Conservation (phyloP, 768 basidiomycete species). For the Podaxis rugospora region DNA sequence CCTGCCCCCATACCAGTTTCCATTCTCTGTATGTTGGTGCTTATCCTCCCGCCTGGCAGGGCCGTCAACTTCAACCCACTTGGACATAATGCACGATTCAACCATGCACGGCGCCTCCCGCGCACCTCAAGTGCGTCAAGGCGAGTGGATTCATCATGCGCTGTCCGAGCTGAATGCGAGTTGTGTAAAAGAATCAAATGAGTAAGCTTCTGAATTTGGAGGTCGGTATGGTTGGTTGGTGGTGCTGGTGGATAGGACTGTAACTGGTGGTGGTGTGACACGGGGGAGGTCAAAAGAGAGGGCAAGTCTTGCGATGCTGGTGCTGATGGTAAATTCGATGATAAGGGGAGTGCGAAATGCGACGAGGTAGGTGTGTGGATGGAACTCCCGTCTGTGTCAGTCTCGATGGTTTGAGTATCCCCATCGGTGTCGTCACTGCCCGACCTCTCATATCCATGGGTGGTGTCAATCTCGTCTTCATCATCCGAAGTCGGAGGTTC, state of each 20-base stretch:
- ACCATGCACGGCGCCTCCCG: slow-evolving; percentile 64
- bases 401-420: slow-evolving; percentile 18
- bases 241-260: slow-evolving; percentile 23
- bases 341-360: slow-evolving; percentile 17
- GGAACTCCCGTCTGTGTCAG: slow-evolving; percentile 46
- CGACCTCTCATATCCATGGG: slow-evolving; percentile 9
- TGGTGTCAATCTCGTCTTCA: slow-evolving; percentile 26
- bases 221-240: slow-evolving; percentile 27
- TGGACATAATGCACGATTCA: slow-evolving; percentile 39
- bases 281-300: not conserved
- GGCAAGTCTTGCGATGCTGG: slow-evolving; percentile 3
- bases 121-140: slow-evolving; percentile 50
- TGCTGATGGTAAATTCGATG: not conserved
- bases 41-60: not conserved
- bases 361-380: slow-evolving; percentile 41
- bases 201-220: slow-evolving; percentile 31
- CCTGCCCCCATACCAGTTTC: slow-evolving; percentile 8
- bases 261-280: slow-evolving; percentile 5
- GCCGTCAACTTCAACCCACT: slow-evolving; percentile 2
- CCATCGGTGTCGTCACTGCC: slow-evolving; percentile 9
- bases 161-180: slow-evolving; percentile 33
- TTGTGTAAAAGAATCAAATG: slow-evolving; percentile 38
- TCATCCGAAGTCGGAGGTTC: slow-evolving; percentile 36
- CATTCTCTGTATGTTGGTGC: not conserved
- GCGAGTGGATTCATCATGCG: slow-evolving; percentile 34